These are phyloP conservation scores for Sisymbrium irio DNA, from an alignment of 345 rosid genomes.

Conservation along the genomic window DNA sequence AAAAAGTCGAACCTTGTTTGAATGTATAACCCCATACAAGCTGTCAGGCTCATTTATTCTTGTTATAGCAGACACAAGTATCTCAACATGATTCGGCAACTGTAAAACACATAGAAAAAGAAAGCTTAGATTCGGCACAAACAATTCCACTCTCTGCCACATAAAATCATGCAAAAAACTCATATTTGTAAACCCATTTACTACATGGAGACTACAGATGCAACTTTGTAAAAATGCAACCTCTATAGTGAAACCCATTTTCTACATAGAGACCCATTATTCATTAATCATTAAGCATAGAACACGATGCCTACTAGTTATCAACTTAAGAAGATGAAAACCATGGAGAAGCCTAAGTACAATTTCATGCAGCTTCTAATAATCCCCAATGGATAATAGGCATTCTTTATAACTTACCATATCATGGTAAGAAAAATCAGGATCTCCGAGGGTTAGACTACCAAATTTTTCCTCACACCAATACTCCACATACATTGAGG, in stretches of 20 bases:
- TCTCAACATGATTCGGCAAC: slow-evolving; percentile 76
- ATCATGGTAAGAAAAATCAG: slow-evolving; percentile 85
- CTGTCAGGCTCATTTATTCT: slow-evolving; percentile 96
- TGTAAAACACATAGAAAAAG: slow-evolving; percentile 36
- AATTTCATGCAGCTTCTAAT: slow-evolving; percentile 3
- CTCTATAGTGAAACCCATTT: not conserved
- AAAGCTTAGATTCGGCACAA: not conserved
- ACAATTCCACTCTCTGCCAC: not conserved
- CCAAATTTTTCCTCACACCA: slow-evolving; percentile 94
- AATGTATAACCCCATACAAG: slow-evolving; percentile 87
- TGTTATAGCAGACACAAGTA: slow-evolving; percentile 83
- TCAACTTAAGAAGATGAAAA: slow-evolving; percentile 13
- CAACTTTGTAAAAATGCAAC: too few relatives aligned
- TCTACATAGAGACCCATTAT: not conserved
- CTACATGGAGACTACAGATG: too few relatives aligned
- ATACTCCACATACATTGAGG: slow-evolving; percentile 86
- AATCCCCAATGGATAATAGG: slow-evolving; percentile 11
- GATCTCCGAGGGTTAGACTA: slow-evolving; percentile 68
- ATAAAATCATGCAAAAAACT: not conserved
- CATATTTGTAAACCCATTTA: not conserved
- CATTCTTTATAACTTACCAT: slow-evolving; percentile 48
- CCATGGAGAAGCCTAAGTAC: not conserved
- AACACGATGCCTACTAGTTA: slow-evolving; percentile 7
- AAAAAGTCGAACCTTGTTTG: slow-evolving; percentile 64
- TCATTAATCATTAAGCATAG: slow-evolving; percentile 10